phyloP scores from a whole-genome alignment of 768 basidiomycete genomes.

The Mycena filopes region DNA sequence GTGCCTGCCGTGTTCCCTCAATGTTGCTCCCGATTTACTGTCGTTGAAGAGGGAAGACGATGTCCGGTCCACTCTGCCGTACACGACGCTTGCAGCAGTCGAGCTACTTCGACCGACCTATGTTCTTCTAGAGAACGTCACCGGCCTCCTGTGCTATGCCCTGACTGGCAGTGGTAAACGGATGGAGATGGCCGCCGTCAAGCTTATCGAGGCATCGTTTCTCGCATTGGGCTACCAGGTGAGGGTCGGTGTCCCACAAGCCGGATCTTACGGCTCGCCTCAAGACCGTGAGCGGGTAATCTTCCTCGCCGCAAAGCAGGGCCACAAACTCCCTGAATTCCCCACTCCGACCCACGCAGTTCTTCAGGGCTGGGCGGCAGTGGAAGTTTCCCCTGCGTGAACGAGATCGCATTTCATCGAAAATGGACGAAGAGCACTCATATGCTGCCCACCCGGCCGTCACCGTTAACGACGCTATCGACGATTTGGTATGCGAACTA shows the following conservation, averaged over 20 bases:
- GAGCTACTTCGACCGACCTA: conserved; percentile 58
- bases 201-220: conserved; percentile 55
- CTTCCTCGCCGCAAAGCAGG: conserved; percentile 55
- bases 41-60: conserved; percentile 52
- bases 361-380: conserved; percentile 36
- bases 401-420: conserved; percentile 44
- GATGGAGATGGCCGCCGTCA: conserved; percentile 48
- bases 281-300: conserved; percentile 60
- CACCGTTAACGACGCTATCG: conserved; percentile 60
- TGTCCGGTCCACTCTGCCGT: conserved; percentile 55
- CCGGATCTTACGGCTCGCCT: conserved; percentile 60
- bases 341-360: conserved; percentile 58
- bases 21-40: neutral
- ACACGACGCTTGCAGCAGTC: conserved; percentile 60
- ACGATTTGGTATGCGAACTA: conserved; percentile 53
- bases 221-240: conserved; percentile 59
- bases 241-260: conserved; percentile 57
- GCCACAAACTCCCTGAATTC: conserved; percentile 54
- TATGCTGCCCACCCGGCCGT: conserved; percentile 55
- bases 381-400: conserved; percentile 42
- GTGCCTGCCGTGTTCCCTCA: neutral
- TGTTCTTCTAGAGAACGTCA: conserved; percentile 62
- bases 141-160: conserved; percentile 51
- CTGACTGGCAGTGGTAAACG: conserved; percentile 38
- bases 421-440: conserved; percentile 34